Base-by-base conservation (phyloP, 2,329 filamentous ascomycete species). In the Parafenestella ontariensis region DNA sequence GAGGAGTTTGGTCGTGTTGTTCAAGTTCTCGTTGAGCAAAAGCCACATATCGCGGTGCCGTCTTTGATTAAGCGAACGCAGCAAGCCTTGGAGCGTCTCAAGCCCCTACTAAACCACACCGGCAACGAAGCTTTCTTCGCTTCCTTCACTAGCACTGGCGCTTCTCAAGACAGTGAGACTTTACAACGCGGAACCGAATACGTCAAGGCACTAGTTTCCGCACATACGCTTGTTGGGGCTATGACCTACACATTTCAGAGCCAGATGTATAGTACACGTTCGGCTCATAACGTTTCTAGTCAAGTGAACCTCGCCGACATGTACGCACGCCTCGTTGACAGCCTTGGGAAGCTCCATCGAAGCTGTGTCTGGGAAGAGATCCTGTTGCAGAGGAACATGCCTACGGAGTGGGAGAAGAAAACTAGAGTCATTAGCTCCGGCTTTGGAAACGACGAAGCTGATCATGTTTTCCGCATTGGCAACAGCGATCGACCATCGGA, bases 311-410 rank as follows among this genome's bases (percentile, higher is more conserved):
- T 96, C 20, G 91, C 88, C 28, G 94, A 98, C 72, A 88, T 91
- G 72, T 96, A 96, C 71, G 81, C 86, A 40, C 77, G 82, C n/a
- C 79, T 97, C 33, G 83, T 96, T 21, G 84, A 86, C 58, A 87
- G 87, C 23, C 83, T 98, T 29, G 92, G 92, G 3, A 87, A 87
- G 21, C 79, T 99, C 15, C 84, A 97, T 61, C 85, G 90, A 37
- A 88, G 89, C 47, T 90, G 92, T 54, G 83, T 96, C n/a, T 89
- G 88, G 75, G 94, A 99, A 74, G 90, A 96, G 61, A 89, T 93
- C 31, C 80, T 88, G 0, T 80, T 97, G 40, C 85, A 89, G 61
- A 87, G 86, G 46, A 82, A 85, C 47, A 88, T 96, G 44, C 92
- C 94, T 1, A 83, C 87, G 33, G 81, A 87, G 54, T 90, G 88